phyloP scores from a whole-genome alignment of 1,284 basidiomycete species.

The Erythrobasidium hasegawianum region DNA sequence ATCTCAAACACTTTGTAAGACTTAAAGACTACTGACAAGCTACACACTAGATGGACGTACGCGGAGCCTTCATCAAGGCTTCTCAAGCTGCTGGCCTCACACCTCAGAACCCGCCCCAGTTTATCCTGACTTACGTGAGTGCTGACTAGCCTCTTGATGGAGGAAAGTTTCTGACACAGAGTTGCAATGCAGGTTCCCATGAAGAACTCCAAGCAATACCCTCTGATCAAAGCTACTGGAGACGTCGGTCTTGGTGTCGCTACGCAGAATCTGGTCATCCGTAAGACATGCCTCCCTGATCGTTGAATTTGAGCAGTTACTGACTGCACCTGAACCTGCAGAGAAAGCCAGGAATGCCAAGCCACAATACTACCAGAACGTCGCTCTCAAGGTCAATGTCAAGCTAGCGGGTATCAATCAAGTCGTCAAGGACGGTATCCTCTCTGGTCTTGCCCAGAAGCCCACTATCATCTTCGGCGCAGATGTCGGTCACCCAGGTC shows the following conservation, averaged over 20 bases:
- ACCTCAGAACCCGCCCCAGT: slow-evolving; percentile 18
- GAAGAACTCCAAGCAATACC: slow-evolving; percentile 32
- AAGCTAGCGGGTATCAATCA: slow-evolving; percentile 75
- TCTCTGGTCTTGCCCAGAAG: slow-evolving; percentile 2
- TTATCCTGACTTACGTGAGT: slow-evolving; percentile 31
- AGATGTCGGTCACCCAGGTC: slow-evolving; percentile 30
- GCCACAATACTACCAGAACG: slow-evolving; percentile 33
- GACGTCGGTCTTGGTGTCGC: slow-evolving; percentile 32
- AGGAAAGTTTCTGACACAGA: too few relatives aligned
- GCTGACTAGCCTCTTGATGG: neutral
- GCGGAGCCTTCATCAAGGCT: slow-evolving; percentile 28
- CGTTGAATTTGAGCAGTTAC: neutral
- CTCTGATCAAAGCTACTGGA: slow-evolving; percentile 30
- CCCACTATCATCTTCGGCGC: slow-evolving; percentile 35
- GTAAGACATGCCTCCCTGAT: neutral
- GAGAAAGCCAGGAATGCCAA: slow-evolving; percentile 30
- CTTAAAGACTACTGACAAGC: too few relatives aligned
- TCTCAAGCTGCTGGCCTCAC: slow-evolving; percentile 7
- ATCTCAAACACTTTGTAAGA: neutral
- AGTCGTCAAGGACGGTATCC: slow-evolving; percentile 28
- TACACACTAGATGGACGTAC: slow-evolving; percentile 28
- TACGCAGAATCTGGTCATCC: slow-evolving; percentile 34
- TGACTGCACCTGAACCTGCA: neutral
- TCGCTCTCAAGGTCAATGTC: slow-evolving; percentile 65
- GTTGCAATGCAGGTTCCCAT: slow-evolving; percentile 17